phyloP scores from a whole-genome alignment of 805 yeast species.

The Kodamaea kakaduensis region DNA sequence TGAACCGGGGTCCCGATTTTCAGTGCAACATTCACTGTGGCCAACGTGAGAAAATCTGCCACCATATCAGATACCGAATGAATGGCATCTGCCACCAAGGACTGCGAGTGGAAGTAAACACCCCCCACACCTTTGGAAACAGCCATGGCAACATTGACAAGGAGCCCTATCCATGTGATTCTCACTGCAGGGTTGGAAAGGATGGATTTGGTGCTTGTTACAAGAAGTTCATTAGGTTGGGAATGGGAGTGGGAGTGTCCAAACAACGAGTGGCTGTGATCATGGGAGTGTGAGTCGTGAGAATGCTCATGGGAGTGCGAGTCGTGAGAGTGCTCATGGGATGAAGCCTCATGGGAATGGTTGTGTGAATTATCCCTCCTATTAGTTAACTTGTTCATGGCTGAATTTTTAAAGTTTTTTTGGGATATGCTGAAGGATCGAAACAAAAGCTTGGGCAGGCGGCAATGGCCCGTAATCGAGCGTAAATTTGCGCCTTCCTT shows the following conservation, averaged over 20 bases:
- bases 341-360: too few relatives aligned
- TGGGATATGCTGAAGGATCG: too few relatives aligned
- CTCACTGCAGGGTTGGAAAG: constrained; percentile 76
- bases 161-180: constrained; percentile 87
- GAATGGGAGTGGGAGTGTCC: constrained; percentile 44
- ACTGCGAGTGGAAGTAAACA: constrained; percentile 87
- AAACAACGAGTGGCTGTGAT: constrained; percentile 16
- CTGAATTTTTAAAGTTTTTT: too few relatives aligned
- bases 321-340: too few relatives aligned
- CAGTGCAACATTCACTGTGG: constrained; percentile 76
- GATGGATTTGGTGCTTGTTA: constrained; percentile 23
- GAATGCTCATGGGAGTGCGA: constrained; percentile 2
- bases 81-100: constrained; percentile 88
- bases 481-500: too few relatives aligned
- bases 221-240: constrained; percentile 41
- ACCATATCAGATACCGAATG: constrained; percentile 90
- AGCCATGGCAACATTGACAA: constrained; percentile 83
- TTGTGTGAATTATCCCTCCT: too few relatives aligned
- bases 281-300: constrained; percentile 9
- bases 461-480: too few relatives aligned
- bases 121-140: constrained; percentile 87
- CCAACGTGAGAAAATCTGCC: constrained; percentile 82
- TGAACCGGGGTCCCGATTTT: constrained; percentile 51
- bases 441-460: too few relatives aligned
- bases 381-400: too few relatives aligned